phyloP scores from a whole-genome alignment of 78 protist genomes.

The Diacronema lutheri region DNA sequence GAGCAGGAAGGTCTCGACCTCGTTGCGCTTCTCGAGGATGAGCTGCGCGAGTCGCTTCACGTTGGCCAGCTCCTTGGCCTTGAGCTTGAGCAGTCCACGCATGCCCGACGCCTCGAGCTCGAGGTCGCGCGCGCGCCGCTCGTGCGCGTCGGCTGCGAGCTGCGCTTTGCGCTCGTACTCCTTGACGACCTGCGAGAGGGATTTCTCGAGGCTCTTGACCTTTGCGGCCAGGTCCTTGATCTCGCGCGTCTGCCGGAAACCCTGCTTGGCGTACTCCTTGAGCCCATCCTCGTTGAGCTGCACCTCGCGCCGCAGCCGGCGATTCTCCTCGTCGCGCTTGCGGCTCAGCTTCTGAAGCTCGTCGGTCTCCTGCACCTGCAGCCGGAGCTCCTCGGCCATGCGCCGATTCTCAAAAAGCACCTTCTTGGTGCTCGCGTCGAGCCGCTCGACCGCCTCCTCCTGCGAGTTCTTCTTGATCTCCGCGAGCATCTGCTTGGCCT shows the following conservation, averaged over 20 bases:
- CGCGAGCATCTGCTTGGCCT: slow-evolving; percentile 15
- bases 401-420: slow-evolving; percentile 7
- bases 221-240: not conserved
- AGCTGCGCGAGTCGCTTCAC: not conserved
- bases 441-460: slow-evolving; percentile 29
- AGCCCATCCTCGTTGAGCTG: not conserved
- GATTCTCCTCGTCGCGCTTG: not conserved
- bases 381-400: slow-evolving; percentile 32
- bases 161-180: not conserved
- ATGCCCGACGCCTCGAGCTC: not conserved
- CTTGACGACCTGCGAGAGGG: not conserved
- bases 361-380: slow-evolving; percentile 20
- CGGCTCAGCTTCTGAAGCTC: not conserved
- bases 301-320: slow-evolving; percentile 1
- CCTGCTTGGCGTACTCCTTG: slow-evolving; percentile 19
- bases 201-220: not conserved
- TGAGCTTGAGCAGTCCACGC: not conserved
- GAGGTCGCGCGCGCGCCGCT: not conserved
- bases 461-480: slow-evolving; percentile 1
- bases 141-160: not conserved
- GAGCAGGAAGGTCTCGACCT: not conserved
- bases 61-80: not conserved
- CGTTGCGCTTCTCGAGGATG: slow-evolving; percentile 14
- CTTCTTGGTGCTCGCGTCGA: slow-evolving; percentile 2
- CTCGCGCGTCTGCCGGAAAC: not conserved